Percentiles rank a stretch among this genome's conserved stretches.
Evolutionary conservation across 345 rosid species (phyloP).

Genomic region (Durio zibethinus): DNA sequence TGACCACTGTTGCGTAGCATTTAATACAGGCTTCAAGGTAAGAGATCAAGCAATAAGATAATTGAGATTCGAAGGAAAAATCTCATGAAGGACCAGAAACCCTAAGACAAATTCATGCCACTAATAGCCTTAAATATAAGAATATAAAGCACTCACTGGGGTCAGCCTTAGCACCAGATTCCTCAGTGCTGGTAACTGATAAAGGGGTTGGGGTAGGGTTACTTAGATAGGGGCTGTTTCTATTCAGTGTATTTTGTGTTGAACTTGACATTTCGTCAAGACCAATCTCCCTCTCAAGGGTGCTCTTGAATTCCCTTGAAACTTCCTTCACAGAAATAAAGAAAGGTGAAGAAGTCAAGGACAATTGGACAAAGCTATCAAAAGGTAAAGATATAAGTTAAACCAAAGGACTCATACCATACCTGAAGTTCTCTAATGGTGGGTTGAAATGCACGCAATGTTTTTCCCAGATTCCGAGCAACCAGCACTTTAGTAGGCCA

Average conservation of each 20-base stretch:
- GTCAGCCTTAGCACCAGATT: slow-evolving; percentile 36
- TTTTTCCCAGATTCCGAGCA: slow-evolving; percentile 88
- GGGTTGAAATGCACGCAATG: slow-evolving; percentile 88
- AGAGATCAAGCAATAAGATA: background rate
- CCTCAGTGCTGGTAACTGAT: slow-evolving; percentile 29
- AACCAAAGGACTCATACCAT: slow-evolving; percentile 7
- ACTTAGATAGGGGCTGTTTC: slow-evolving; percentile 40
- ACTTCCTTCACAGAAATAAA: slow-evolving; percentile 53
- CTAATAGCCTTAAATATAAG: background rate
- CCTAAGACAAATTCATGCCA: background rate
- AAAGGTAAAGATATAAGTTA: background rate
- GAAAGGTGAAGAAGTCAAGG: slow-evolving; percentile 5
- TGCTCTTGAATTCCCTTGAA: slow-evolving; percentile 92
- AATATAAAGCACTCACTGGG: slow-evolving; percentile 49
- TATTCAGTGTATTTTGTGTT: slow-evolving; percentile 31
- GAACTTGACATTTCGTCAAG: slow-evolving; percentile 53
- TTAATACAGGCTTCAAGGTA: background rate
- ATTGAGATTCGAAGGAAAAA: slow-evolving; percentile 2
- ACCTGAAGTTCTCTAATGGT: slow-evolving; percentile 97
- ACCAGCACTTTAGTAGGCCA: slow-evolving; percentile 46
- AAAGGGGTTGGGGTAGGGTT: slow-evolving; percentile 39
- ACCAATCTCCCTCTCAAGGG: slow-evolving; percentile 88
- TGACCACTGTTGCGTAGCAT: background rate
- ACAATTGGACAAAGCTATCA: slow-evolving; percentile 1
- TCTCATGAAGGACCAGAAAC: background rate